phyloP scores from a whole-genome alignment of 1,139 yeast genomes.

The Yamadazyma siamensis region DNA sequence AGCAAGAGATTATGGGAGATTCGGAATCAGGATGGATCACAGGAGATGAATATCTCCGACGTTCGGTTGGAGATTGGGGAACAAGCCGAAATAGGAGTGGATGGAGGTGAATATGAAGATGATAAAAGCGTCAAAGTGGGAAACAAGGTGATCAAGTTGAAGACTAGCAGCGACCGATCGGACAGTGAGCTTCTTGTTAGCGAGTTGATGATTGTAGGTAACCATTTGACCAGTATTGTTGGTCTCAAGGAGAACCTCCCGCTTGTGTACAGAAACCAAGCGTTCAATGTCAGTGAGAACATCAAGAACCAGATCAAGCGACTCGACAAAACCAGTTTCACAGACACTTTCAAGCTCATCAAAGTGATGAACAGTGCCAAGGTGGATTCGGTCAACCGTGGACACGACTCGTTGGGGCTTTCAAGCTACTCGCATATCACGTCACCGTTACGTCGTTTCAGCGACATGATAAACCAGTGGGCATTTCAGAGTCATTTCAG shows the following conservation, averaged over 20 bases:
- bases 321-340: constrained; percentile 21
- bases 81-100: constrained; percentile 2
- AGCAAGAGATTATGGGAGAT: constrained; percentile 24
- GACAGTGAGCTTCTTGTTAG: constrained; percentile 52
- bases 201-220: constrained; percentile 80
- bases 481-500: constrained; percentile 21
- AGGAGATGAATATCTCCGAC: constrained; percentile 1
- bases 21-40: constrained; percentile 17
- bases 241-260: constrained; percentile 49
- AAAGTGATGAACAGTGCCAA: constrained; percentile 29
- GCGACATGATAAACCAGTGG: constrained; percentile 82
- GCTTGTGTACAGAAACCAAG: constrained; percentile 49
- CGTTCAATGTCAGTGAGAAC: constrained; percentile 23
- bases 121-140: constrained; percentile 2
- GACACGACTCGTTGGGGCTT: constrained; percentile 67
- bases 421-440: constrained; percentile 70
- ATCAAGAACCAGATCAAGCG: constrained; percentile 19
- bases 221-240: constrained; percentile 55
- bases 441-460: constrained; percentile 83
- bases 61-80: constrained; percentile 2
- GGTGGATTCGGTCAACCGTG: constrained; percentile 29
- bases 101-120: neutral
- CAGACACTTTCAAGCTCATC: constrained; percentile 16
- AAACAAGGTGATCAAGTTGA: constrained; percentile 11
- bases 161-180: constrained; percentile 49